Percentiles rank a stretch among this genome's conserved stretches.
Conservation (phyloP, 2,329 filamentous ascomycete genomes). For the Apiospora koreana region DNA sequence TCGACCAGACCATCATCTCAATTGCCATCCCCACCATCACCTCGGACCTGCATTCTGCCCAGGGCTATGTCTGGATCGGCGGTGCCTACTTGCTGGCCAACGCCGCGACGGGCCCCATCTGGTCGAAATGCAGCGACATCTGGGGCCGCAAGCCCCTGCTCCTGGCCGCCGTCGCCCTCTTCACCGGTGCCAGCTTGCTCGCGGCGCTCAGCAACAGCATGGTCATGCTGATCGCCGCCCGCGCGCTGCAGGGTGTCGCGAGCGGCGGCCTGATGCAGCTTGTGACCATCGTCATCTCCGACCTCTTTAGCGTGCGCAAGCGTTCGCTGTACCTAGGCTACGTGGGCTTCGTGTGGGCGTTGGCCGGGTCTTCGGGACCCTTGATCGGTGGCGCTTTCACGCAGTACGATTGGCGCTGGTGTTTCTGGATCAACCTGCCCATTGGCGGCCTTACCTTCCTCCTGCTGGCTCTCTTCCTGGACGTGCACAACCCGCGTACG, state of each 20-base stretch:
- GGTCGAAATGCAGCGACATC: conserved; percentile 21
- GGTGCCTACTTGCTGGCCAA: conserved; percentile 69
- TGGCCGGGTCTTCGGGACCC: conserved; percentile 56
- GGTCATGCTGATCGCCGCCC: conserved; percentile 41
- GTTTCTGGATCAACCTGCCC: conserved; percentile 66
- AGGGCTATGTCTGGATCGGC: conserved; percentile 71
- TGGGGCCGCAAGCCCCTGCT: conserved; percentile 19
- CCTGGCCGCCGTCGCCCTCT: conserved; percentile 17
- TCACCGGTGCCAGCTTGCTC: conserved; percentile 21
- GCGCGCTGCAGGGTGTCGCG: conserved; percentile 40
- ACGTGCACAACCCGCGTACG: conserved; percentile 47
- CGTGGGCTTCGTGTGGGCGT: conserved; percentile 37
- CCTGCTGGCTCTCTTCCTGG: conserved; percentile 54
- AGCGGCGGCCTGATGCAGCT: conserved; percentile 13
- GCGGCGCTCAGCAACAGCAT: conserved; percentile 39
- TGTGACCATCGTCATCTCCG: conserved; percentile 36
- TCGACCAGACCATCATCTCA: conserved; percentile 66
- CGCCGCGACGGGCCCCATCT: conserved; percentile 57
- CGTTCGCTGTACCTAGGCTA: conserved; percentile 37
- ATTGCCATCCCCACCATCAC: conserved; percentile 60
- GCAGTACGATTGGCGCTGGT: conserved; percentile 59
- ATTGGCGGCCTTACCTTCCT: conserved; percentile 52
- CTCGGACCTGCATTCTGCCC: conserved; percentile 53
- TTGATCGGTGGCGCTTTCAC: conserved; percentile 56
- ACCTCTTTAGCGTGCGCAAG: conserved; percentile 33